These are phyloP conservation scores for Solanum tarapatanum DNA, from an alignment of 257 asterid species.

Conservation along the genomic window DNA sequence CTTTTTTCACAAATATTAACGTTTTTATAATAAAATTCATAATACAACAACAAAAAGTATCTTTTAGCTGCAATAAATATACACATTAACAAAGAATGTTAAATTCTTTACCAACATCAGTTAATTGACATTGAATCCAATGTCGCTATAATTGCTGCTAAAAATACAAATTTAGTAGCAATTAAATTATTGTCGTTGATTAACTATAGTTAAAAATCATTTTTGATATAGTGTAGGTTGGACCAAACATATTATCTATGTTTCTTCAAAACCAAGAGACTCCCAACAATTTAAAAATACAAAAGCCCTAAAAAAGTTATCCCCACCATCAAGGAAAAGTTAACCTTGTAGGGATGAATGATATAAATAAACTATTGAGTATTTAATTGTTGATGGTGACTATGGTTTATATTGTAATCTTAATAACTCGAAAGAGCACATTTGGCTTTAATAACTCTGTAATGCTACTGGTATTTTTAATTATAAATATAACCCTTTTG, in stretches of 20 bases:
- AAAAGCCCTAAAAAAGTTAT: not conserved
- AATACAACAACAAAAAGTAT: not conserved
- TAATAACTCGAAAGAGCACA: not conserved
- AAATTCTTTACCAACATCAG: not conserved
- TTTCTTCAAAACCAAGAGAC: constrained; percentile 9
- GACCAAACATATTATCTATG: not conserved
- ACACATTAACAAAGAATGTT: not conserved
- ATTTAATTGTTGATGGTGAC: not conserved
- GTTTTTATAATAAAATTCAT: not conserved
- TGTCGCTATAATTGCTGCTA: not conserved
- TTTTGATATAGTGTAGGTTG: too few species aligned
- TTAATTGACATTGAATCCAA: not conserved
- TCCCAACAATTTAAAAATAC: not conserved
- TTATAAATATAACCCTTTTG: not conserved
- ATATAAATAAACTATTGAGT: not conserved
- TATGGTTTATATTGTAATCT: not conserved
- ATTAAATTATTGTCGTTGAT: too few species aligned
- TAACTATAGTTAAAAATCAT: too few species aligned
- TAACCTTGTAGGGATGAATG: not conserved
- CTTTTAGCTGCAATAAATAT: not conserved
- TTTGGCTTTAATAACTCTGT: not conserved
- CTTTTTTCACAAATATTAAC: not conserved
- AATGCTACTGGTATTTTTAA: not conserved
- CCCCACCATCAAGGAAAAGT: constrained; percentile 9
- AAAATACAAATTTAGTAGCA: too few species aligned